Evolutionary conservation across 1,284 basidiomycete genomes (phyloP), one percentile per base, ranked within the genome.

Genomic region (Porogramme epimiltina): DNA sequence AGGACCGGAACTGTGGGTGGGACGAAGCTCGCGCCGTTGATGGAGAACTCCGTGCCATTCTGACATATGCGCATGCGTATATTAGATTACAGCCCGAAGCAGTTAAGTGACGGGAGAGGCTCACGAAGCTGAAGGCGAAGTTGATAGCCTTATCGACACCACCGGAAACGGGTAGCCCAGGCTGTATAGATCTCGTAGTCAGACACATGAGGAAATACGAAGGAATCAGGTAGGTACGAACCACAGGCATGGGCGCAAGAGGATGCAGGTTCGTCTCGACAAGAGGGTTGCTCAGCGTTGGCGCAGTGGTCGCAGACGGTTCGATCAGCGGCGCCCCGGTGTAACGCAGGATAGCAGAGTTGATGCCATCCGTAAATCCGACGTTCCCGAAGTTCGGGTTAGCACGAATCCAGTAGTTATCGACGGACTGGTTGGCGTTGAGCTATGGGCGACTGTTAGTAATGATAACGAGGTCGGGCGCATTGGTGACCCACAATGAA

Each of bases 351-450:
- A 60, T 60, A 24, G 59, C 59, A 13, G 59, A 58, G 39, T 60
- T 80, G 43, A 73, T 63, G 10, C 74, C 75, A 15, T 65, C 68
- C 1, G 50, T 61, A 58, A 77, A 55, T 3, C 42, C 28, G 9
- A 66, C 45, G 25, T 16, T 33, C 11, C 51, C 67, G 19, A 55
- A 45, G 47, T 68, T 70, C 2, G 75, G 74, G 34, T 68, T 19
- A 4, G 74, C 70, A 9, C 73, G 70, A 43, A 78, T 72, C 75
- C 71, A 72, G 56, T 72, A 73, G 52, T 43, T 50, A 28, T 48
- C 42, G 16, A 49, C 16, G 8, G 25, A 19, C 34, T 46, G 45
- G 36, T 46, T 38, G 52, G 28, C 63, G 49, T 43, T 69, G 66
- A 8, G 64, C 67, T 10, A 62, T 62, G 16, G n/a, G n/a, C n/a